Conservation (phyloP, 148 eudicot genomes). For the Chenopodium berlandieri region DNA sequence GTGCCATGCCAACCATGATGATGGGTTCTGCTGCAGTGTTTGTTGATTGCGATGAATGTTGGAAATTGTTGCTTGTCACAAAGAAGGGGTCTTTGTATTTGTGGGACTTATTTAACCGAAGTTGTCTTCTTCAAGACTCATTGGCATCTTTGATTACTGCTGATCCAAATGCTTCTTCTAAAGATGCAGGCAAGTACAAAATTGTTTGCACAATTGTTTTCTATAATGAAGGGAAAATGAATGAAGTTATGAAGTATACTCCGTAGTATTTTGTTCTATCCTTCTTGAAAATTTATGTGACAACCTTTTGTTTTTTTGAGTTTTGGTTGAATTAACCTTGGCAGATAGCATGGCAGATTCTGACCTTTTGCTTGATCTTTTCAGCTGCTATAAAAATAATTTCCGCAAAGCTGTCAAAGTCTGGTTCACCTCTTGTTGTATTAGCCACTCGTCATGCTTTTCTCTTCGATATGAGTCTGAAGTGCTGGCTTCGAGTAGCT, state of each 20-base stretch:
- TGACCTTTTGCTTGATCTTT: slow-evolving; percentile 17
- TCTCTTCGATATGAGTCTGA: slow-evolving; percentile 78
- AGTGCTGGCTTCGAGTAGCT: slow-evolving; percentile 94
- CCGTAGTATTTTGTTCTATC: not conserved
- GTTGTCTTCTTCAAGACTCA: slow-evolving; percentile 88
- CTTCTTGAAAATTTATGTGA: not conserved
- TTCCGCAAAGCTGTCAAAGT: slow-evolving; percentile 72
- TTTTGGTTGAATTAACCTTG: not conserved
- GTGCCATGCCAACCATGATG: slow-evolving; percentile 94
- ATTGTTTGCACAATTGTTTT: not conserved
- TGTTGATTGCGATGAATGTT: slow-evolving; percentile 86
- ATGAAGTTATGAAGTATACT: not conserved
- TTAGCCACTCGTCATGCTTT: slow-evolving; percentile 94
- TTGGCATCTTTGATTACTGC: slow-evolving; percentile 61
- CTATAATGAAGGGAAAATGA: not conserved
- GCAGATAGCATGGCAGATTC: slow-evolving; percentile 4
- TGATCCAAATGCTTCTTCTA: slow-evolving; percentile 51
- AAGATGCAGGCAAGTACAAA: slow-evolving; percentile 54
- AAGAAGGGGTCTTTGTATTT: slow-evolving; percentile 75
- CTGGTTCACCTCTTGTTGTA: slow-evolving; percentile 77
- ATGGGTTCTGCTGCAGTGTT: slow-evolving; percentile 87
- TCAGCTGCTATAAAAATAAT: slow-evolving; percentile 73
- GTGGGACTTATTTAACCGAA: slow-evolving; percentile 84
- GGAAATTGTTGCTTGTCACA: slow-evolving; percentile 91
- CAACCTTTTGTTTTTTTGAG: not conserved